A percentile compares a stretch with the other conserved stretches of the same genome.
phyloP scores from a whole-genome alignment of 441 rosid genomes.

The Adansonia rubrostipa region DNA sequence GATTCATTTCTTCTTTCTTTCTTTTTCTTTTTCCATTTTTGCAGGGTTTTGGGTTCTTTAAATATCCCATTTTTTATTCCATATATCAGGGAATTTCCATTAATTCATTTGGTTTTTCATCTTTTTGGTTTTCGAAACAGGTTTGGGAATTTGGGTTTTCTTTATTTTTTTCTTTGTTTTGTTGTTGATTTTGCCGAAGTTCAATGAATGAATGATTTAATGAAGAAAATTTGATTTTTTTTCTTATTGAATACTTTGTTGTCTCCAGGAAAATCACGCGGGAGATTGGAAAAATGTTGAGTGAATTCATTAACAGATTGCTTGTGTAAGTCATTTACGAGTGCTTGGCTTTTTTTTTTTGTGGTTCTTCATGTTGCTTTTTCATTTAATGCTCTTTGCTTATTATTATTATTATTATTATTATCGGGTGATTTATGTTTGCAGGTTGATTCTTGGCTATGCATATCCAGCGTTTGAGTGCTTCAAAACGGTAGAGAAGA shows the following conservation, averaged over 20 bases:
- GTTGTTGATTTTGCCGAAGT: not conserved
- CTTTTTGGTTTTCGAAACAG: not conserved
- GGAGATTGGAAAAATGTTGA: slow-evolving; percentile 44
- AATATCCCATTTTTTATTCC: not conserved
- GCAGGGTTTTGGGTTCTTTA: slow-evolving; percentile 3
- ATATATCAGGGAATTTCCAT: not conserved
- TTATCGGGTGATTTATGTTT: not conserved
- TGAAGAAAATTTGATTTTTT: not conserved
- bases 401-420: too few relatives aligned
- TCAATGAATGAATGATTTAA: not conserved
- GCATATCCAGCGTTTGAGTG: slow-evolving; percentile 85
- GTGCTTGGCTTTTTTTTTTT: not conserved
- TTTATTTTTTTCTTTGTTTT: not conserved
- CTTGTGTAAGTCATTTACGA: slow-evolving; percentile 44
- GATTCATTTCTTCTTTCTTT: not conserved
- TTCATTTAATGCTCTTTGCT: too few relatives aligned
- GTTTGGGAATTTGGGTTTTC: not conserved
- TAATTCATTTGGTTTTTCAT: not conserved
- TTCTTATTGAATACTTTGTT: not conserved
- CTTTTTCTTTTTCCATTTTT: not conserved
- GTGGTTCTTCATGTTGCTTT: too few relatives aligned
- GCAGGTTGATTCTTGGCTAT: slow-evolving; percentile 76
- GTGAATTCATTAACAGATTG: slow-evolving; percentile 58
- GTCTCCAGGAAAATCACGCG: slow-evolving; percentile 35
- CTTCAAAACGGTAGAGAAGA: slow-evolving; percentile 74